These are phyloP conservation scores for Effrenium voratum DNA, from an alignment of 73 alveolate genomes.

Conservation along the genomic window DNA sequence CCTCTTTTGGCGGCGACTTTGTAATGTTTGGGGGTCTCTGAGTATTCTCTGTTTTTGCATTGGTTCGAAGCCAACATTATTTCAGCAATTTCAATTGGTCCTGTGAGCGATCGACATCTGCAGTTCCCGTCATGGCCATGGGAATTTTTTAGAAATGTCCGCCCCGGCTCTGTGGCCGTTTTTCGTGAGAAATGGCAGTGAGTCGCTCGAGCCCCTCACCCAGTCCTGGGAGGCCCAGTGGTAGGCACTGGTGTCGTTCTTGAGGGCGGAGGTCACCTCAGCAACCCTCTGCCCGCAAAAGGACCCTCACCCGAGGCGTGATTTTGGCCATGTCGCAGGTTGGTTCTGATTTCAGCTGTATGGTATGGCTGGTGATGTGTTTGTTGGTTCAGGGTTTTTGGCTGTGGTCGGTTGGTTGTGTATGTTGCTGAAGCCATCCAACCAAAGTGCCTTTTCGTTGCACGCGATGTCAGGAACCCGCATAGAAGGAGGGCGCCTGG, in stretches of 20 bases:
- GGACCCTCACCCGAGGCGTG: neutral
- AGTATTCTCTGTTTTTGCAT: no score
- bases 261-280: slow-evolving; percentile 51
- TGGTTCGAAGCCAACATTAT: no score
- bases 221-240: slow-evolving; percentile 55
- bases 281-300: neutral
- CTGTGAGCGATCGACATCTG: no score
- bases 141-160: no score
- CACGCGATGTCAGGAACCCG: no score
- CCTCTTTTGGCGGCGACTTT: no score
- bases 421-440: neutral
- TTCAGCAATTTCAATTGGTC: no score
- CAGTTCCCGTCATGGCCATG: no score
- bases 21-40: no score
- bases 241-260: slow-evolving; percentile 34
- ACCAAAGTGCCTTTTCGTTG: neutral
- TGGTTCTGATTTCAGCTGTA: neutral
- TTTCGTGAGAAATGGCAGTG: neutral
- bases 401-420: neutral
- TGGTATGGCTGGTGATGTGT: neutral
- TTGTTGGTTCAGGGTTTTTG: neutral
- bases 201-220: neutral
- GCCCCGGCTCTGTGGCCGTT: no score
- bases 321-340: neutral
- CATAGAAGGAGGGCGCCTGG: no score